These are phyloP conservation scores for Kodamaea anthophila DNA, from an alignment of 1,139 yeast species.

Conservation along the genomic window DNA sequence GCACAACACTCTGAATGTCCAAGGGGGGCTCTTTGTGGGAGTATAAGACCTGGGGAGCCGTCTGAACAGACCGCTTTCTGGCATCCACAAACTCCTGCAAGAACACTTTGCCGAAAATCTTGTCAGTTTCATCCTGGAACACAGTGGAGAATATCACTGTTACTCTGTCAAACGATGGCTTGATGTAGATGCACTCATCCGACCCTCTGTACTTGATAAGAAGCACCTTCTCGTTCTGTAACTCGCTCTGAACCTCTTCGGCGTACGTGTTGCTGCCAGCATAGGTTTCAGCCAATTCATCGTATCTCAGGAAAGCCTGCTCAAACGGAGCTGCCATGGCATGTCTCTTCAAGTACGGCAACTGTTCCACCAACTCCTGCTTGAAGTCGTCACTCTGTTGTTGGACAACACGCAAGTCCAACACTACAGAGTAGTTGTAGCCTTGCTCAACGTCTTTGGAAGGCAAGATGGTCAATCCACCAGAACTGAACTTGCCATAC, in stretches of 20 bases:
- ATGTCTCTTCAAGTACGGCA: slow-evolving; percentile 76
- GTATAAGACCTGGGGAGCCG: slow-evolving; percentile 95
- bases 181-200: slow-evolving; percentile 83
- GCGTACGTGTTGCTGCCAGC: slow-evolving; percentile 43
- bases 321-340: slow-evolving; percentile 92
- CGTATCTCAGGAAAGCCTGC: slow-evolving; percentile 75
- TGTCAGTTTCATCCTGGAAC: slow-evolving; percentile 95
- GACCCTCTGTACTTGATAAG: slow-evolving; percentile 79
- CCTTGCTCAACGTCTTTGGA: slow-evolving; percentile 55
- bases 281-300: slow-evolving; percentile 54
- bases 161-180: slow-evolving; percentile 92
- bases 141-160: slow-evolving; percentile 93
- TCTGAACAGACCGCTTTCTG: slow-evolving; percentile 90
- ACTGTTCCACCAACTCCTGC: slow-evolving; percentile 48
- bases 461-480: slow-evolving; percentile 23
- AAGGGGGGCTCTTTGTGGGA: slow-evolving; percentile 89
- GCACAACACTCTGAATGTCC: slow-evolving; percentile 57
- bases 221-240: slow-evolving; percentile 53
- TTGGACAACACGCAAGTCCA: slow-evolving; percentile 50
- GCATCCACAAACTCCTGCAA: slow-evolving; percentile 98
- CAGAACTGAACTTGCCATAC: slow-evolving; percentile 28
- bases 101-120: slow-evolving; percentile 89
- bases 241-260: slow-evolving; percentile 45
- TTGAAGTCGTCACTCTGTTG: slow-evolving; percentile 40
- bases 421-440: slow-evolving; percentile 70